phyloP scores from a whole-genome alignment of 2,329 filamentous ascomycete genomes.

The Monosporascus sp. region DNA sequence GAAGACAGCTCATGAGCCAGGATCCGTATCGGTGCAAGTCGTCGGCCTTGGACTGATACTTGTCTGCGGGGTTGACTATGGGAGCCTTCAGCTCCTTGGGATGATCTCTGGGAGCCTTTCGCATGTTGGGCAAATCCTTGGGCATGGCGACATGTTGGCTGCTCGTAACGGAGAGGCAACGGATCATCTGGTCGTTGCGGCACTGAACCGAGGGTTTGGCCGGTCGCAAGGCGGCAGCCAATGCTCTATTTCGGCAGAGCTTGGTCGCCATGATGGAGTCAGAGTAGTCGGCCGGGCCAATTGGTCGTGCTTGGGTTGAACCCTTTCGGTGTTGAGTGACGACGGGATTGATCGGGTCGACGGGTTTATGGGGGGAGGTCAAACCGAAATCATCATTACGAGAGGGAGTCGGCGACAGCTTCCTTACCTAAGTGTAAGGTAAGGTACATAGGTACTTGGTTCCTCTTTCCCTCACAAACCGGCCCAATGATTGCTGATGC shows the following conservation, averaged over 20 bases:
- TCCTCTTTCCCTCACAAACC: not conserved
- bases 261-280: conserved; percentile 52
- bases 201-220: conserved; percentile 37
- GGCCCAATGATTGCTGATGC: not conserved
- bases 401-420: too few species aligned
- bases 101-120: conserved; percentile 54
- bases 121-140: conserved; percentile 61
- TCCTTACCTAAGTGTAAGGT: not conserved
- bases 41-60: conserved; percentile 81
- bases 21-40: conserved; percentile 90
- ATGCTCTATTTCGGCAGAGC: conserved; percentile 49
- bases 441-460: not conserved
- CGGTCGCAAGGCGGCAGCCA: conserved; percentile 52
- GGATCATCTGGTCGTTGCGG: conserved; percentile 35
- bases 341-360: not conserved
- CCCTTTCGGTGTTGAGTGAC: conserved; percentile 4
- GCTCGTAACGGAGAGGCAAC: conserved; percentile 47
- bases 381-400: too few species aligned
- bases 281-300: conserved; percentile 35
- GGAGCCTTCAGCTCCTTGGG: conserved; percentile 66
- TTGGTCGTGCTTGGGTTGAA: conserved; percentile 27
- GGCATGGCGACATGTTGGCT: conserved; percentile 48
- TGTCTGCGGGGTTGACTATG: conserved; percentile 87
- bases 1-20: conserved; percentile 93
- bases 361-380: not conserved